Evolutionary conservation across 495 filamentous ascomycete genomes (phyloP).

Genomic region (Antarctomyces pellizariae): DNA sequence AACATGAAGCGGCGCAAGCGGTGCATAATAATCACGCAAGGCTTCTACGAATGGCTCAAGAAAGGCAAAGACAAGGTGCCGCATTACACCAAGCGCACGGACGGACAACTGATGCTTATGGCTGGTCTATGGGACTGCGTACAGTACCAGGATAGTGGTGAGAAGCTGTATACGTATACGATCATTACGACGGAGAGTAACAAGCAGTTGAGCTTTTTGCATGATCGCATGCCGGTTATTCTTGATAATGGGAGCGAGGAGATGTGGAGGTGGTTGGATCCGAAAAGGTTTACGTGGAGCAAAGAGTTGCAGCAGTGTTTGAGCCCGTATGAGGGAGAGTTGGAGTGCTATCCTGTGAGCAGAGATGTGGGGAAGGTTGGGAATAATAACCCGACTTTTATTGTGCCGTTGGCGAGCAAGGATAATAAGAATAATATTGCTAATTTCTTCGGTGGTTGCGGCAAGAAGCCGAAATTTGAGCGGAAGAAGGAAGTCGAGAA

Average conservation of each 20-base stretch:
- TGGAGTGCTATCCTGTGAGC: constrained; percentile 68
- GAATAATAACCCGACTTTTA: constrained; percentile 66
- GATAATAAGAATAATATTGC: constrained; percentile 83
- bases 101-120: constrained; percentile 67
- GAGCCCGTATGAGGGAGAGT: constrained; percentile 50
- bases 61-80: constrained; percentile 64
- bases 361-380: constrained; percentile 90
- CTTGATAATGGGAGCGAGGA: constrained; percentile 50
- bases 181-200: constrained; percentile 79
- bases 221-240: constrained; percentile 91
- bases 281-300: constrained; percentile 43
- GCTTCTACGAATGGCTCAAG: constrained; percentile 94
- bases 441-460: constrained; percentile 86
- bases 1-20: constrained; percentile 73
- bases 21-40: constrained; percentile 69
- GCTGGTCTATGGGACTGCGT: constrained; percentile 87
- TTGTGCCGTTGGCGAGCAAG: constrained; percentile 56
- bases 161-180: constrained; percentile 65
- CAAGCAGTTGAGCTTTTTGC: constrained; percentile 56
- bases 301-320: constrained; percentile 53
- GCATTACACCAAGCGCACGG: constrained; percentile 57
- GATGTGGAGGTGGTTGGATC: constrained; percentile 64
- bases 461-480: too few relatives aligned
- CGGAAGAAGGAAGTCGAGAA: constrained; percentile 9
- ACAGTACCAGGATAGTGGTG: constrained; percentile 46